Evolutionary conservation across 768 basidiomycete species (phyloP), one percentile per base, ranked within the genome.

Genomic region (Sutorius australiensis): DNA sequence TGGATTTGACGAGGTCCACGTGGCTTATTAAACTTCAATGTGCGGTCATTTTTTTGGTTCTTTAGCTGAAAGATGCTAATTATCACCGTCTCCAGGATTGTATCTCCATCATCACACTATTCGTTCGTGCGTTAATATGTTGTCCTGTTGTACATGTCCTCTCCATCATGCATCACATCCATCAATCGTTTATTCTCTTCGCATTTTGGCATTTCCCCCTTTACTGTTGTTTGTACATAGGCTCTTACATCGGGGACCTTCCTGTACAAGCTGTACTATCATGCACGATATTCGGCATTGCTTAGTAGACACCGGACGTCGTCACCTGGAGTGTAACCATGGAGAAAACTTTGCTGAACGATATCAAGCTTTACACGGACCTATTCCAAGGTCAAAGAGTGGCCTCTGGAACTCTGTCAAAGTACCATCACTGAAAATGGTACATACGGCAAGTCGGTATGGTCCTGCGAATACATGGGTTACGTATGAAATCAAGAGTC

Each of bases 381-480:
- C 24, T 24, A 4, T 24, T 24, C 24, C 24, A 24, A 24, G 24
- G 24, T 24, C 24, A 24, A 24, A 24, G 28, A 19, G 19, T 34
- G 7, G 5, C 27, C 42, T n/a, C 12, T 36, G 36, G 27, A 13
- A 39, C n/a, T 6, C 57, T 21, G 12, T 17, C 40, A 16, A 11
- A 5, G 27, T 2, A 34, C 13, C 6, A 28, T 12, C 16, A n/a
- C 31, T 28, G 38, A 33, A 53, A 6, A 28, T 30, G 28, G 17
- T 17, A n/a, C n/a, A n/a, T n/a, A 17, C 8, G 21, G 30, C 32
- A 10, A 28, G 30, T 45, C 17, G 16, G 0, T 75, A 80, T 48
- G 89, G 87, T 0, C 93, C 93, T 61, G 86, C 80, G 3, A 95
- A 95, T 68, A 95, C 93, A 0, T 68, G 82, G 5, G 13, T 43